phyloP scores from a whole-genome alignment of 139 green algal genomes.

The Limnomonas spitsbergensis region DNA sequence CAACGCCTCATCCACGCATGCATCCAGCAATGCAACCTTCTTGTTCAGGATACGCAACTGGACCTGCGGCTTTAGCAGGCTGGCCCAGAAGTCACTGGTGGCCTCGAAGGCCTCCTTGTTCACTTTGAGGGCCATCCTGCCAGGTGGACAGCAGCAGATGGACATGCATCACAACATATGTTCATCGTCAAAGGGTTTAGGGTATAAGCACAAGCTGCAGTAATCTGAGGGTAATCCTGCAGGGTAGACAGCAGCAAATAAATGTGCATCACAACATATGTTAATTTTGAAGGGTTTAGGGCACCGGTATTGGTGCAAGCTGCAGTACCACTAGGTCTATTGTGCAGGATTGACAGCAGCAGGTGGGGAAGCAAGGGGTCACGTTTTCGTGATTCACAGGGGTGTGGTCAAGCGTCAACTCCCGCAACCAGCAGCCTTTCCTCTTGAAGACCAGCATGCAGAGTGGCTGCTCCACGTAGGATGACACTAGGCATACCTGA shows the following conservation, averaged over 20 bases:
- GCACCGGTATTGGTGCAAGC: no score
- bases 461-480: no score
- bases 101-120: constrained; percentile 24
- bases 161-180: no score
- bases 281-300: no score
- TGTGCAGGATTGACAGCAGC: constrained; percentile 2
- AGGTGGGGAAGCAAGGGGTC: background rate
- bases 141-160: background rate
- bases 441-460: no score
- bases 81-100: constrained; percentile 31
- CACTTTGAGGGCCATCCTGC: constrained; percentile 26
- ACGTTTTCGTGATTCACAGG: background rate
- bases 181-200: no score
- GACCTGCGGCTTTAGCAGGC: constrained; percentile 22
- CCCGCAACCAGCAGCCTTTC: no score
- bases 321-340: constrained; percentile 22
- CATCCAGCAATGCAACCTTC: background rate
- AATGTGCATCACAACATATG: no score
- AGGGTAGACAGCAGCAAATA: background rate
- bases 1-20: background rate
- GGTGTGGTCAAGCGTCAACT: no score
- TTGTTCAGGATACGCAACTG: background rate
- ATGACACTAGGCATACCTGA: no score
- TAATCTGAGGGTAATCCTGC: constrained; percentile 24
- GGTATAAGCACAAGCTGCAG: no score